These are phyloP conservation scores for Dimargaris cristalligena DNA, from an alignment of 192 early-diverging fungal genomes.

Conservation along the genomic window DNA sequence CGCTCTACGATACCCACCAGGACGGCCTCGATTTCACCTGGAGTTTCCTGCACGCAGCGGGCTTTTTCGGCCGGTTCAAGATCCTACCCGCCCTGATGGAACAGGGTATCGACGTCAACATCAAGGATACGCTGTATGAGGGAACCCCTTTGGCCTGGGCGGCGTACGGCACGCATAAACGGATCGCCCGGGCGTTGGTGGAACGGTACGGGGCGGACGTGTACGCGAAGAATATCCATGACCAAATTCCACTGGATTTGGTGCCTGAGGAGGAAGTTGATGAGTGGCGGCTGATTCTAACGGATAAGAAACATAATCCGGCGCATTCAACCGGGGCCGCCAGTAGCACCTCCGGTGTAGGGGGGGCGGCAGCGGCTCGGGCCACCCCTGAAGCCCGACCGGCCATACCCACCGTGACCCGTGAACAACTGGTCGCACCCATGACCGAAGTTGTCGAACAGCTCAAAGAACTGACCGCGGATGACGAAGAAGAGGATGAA, in stretches of 20 bases:
- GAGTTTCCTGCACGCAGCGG: slow-evolving; percentile 71
- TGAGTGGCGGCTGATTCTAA: slow-evolving; percentile 26
- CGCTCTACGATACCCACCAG: slow-evolving; percentile 21
- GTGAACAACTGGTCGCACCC: background rate
- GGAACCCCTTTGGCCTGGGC: slow-evolving; percentile 83
- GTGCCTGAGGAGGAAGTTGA: slow-evolving; percentile 41
- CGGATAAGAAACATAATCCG: background rate
- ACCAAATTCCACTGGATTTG: slow-evolving; percentile 65
- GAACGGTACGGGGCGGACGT: slow-evolving; percentile 58
- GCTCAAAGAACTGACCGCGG: too few species aligned
- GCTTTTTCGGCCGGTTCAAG: slow-evolving; percentile 58
- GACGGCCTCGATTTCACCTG: slow-evolving; percentile 57
- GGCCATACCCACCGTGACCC: background rate
- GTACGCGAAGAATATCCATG: slow-evolving; percentile 55
- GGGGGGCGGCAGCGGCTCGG: background rate
- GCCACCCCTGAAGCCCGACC: background rate
- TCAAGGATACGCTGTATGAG: slow-evolving; percentile 68
- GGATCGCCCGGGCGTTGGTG: slow-evolving; percentile 52
- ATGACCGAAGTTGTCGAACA: slow-evolving; percentile 10
- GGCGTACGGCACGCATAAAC: slow-evolving; percentile 57
- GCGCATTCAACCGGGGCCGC: background rate
- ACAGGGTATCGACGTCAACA: slow-evolving; percentile 59
- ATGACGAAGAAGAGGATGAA: too few species aligned
- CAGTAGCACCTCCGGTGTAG: background rate
- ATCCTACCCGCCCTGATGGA: slow-evolving; percentile 49